phyloP scores from a whole-genome alignment of 441 rosid genomes.

The Macaranga tanarius region DNA sequence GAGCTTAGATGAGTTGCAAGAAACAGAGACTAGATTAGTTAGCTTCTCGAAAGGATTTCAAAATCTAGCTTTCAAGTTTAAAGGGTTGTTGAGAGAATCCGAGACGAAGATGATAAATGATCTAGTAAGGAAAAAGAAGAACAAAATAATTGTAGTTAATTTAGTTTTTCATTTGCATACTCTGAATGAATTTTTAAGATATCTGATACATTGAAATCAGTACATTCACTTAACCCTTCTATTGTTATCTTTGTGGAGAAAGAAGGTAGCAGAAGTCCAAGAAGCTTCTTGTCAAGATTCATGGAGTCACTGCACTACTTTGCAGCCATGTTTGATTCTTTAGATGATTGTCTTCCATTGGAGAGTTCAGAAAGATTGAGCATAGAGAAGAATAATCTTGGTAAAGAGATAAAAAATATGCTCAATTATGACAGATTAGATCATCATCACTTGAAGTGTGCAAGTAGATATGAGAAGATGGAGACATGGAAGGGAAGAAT shows the following conservation, averaged over 20 bases:
- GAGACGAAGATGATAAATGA: constrained; percentile 31
- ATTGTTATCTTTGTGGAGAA: constrained; percentile 54
- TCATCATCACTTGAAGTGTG: not conserved
- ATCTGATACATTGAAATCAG: constrained; percentile 42
- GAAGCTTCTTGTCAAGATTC: constrained; percentile 54
- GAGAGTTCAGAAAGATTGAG: constrained; percentile 51
- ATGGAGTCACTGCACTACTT: constrained; percentile 63
- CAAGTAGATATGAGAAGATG: constrained; percentile 39
- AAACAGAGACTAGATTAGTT: constrained; percentile 53
- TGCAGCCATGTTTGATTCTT: constrained; percentile 69
- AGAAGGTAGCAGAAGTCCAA: constrained; percentile 43
- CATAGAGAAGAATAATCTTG: constrained; percentile 62
- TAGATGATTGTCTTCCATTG: constrained; percentile 56
- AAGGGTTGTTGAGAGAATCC: constrained; percentile 44
- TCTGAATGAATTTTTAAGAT: constrained; percentile 27
- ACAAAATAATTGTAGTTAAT: constrained; percentile 57
- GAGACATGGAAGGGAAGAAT: constrained; percentile 62
- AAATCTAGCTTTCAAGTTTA: constrained; percentile 54
- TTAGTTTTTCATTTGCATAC: constrained; percentile 49
- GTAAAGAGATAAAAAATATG: constrained; percentile 54
- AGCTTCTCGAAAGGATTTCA: constrained; percentile 49
- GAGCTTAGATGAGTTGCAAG: constrained; percentile 45
- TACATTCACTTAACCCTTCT: constrained; percentile 46
- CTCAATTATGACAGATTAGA: constrained; percentile 42
- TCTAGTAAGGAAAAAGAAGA: constrained; percentile 43